These are phyloP conservation scores for Trebouxia sp. DNA, from an alignment of 139 green algal genomes.

Conservation along the genomic window DNA sequence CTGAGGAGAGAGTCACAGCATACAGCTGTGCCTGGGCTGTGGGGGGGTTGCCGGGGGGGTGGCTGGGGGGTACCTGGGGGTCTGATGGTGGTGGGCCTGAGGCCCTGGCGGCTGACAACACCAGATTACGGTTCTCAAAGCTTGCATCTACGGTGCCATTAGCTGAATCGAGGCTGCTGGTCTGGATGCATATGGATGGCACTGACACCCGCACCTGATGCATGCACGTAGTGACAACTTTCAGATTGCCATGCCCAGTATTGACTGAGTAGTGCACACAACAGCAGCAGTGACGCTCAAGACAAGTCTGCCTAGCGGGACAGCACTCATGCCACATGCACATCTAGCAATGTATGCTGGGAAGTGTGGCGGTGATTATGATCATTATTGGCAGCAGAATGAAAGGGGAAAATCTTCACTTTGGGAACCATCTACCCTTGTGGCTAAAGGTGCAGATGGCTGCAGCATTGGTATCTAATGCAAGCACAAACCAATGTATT, in stretches of 20 bases:
- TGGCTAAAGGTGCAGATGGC: too few relatives aligned
- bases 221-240: background rate
- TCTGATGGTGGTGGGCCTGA: background rate
- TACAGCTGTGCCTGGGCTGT: background rate
- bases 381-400: too few relatives aligned
- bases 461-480: too few relatives aligned
- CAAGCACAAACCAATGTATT: too few relatives aligned
- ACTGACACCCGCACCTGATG: background rate
- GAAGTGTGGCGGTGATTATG: too few relatives aligned
- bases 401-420: too few relatives aligned
- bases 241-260: background rate
- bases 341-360: too few relatives aligned
- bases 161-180: background rate
- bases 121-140: background rate
- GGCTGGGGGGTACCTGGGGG: conserved; percentile 5
- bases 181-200: background rate
- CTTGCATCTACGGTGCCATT: background rate
- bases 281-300: background rate
- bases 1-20: background rate
- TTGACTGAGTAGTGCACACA: background rate
- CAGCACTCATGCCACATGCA: too few relatives aligned
- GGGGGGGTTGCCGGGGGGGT: background rate
- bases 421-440: too few relatives aligned
- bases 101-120: background rate
- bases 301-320: too few relatives aligned